Conservation (phyloP, 805 yeast species). For the Hanseniaspora lindneri region DNA sequence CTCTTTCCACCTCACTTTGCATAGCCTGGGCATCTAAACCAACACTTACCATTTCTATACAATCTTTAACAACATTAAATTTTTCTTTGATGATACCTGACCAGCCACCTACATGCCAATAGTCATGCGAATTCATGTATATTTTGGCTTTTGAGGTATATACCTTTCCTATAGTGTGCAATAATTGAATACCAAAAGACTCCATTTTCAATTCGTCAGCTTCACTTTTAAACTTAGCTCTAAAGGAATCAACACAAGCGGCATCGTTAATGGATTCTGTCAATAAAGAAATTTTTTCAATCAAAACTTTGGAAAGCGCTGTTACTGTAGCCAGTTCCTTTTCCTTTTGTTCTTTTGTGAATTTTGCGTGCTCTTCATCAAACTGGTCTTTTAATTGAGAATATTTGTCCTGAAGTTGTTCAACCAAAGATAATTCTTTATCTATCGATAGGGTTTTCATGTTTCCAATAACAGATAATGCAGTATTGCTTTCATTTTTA, state of each 20-base stretch:
- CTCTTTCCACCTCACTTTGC: conserved; percentile 55
- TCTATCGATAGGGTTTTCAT: conserved; percentile 7
- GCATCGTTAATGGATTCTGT: conserved; percentile 53
- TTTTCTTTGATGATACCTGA: conserved; percentile 62
- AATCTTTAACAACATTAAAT: conserved; percentile 60
- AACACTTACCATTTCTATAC: conserved; percentile 55
- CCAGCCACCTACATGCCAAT: conserved; percentile 58
- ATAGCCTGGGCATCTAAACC: conserved; percentile 73
- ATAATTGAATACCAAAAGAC: conserved; percentile 71
- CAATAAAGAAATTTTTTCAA: conserved; percentile 41
- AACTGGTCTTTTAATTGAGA: conserved; percentile 43
- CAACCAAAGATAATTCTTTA: conserved; percentile 19
- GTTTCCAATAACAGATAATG: neutral
- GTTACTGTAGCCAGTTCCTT: conserved; percentile 41
- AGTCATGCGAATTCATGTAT: conserved; percentile 51
- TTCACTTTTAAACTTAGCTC: conserved; percentile 57
- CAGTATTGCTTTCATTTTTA: neutral
- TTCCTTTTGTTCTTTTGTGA: conserved; percentile 29
- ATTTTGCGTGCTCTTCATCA: conserved; percentile 54
- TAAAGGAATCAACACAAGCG: conserved; percentile 53
- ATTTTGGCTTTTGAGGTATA: conserved; percentile 55
- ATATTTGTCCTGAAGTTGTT: conserved; percentile 30
- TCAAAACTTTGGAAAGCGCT: conserved; percentile 47
- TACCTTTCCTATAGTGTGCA: conserved; percentile 62
- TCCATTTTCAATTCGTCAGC: conserved; percentile 74